These are phyloP conservation scores for Pleurotus tuoliensis DNA, from an alignment of 768 basidiomycete species.

Conservation along the genomic window DNA sequence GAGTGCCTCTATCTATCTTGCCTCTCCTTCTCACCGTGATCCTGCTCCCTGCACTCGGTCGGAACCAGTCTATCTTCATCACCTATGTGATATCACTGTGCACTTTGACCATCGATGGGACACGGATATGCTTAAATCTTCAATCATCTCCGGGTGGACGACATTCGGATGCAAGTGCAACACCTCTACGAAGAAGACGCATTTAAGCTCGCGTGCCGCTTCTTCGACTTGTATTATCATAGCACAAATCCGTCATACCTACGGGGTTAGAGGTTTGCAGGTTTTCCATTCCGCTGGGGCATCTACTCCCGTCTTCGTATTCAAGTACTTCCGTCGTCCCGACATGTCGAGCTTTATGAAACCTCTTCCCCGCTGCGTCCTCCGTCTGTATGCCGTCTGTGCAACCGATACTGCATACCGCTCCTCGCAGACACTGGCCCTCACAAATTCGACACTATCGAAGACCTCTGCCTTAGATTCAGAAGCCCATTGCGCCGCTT, in stretches of 20 bases:
- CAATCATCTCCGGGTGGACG: too few species aligned
- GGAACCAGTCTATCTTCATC: too few species aligned
- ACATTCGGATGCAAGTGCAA: too few species aligned
- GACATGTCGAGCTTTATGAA: neutral
- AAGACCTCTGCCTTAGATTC: neutral
- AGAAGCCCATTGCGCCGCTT: neutral
- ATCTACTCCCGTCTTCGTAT: neutral
- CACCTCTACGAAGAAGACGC: neutral
- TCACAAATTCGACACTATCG: neutral
- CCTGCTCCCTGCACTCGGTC: too few species aligned
- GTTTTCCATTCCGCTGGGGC: too few species aligned
- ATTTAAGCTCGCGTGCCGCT: neutral
- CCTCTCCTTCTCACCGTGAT: too few species aligned
- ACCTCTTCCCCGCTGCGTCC: neutral
- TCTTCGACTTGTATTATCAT: neutral
- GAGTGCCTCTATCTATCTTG: too few species aligned
- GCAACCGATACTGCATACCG: neutral
- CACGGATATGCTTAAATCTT: too few species aligned
- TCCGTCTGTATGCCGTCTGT: neutral
- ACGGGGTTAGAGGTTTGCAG: neutral
- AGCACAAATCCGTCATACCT: neutral
- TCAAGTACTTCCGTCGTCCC: neutral
- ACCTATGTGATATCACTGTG: too few species aligned
- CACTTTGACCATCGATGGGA: too few species aligned
- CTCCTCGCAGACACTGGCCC: neutral